Conservation (phyloP, 2,329 filamentous ascomycete genomes). For the Lasiodiplodia citricola region DNA sequence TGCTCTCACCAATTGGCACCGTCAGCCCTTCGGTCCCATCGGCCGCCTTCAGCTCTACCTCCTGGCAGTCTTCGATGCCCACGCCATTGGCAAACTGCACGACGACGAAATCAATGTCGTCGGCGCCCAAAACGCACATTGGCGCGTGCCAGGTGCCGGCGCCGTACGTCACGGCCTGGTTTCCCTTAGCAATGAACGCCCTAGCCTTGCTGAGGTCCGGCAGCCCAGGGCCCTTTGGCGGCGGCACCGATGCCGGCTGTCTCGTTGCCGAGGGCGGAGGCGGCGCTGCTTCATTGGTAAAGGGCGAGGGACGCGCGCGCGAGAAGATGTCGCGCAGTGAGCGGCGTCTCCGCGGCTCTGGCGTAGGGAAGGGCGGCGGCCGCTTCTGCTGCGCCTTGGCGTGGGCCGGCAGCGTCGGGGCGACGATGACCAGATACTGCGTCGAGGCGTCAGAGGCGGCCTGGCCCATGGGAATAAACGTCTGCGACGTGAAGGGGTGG, state of each 20-base stretch:
- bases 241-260: conserved; percentile 28
- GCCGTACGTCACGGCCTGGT: conserved; percentile 89
- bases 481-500: conserved; percentile 93
- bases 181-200: conserved; percentile 78
- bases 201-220: conserved; percentile 74
- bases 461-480: conserved; percentile 78
- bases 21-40: conserved; percentile 39
- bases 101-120: conserved; percentile 82
- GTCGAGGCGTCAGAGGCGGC: conserved; percentile 52
- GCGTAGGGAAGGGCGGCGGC: conserved; percentile 52
- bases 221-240: conserved; percentile 59
- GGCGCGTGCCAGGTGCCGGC: conserved; percentile 95
- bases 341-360: conserved; percentile 33
- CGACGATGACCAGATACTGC: conserved; percentile 84
- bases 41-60: conserved; percentile 59
- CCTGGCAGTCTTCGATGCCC: conserved; percentile 83
- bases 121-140: conserved; percentile 82
- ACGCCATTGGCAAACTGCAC: conserved; percentile 88
- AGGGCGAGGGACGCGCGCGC: conserved; percentile 48
- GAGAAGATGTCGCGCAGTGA: conserved; percentile 49
- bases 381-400: conserved; percentile 32
- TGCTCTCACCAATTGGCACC: conserved; percentile 40
- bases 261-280: conserved; percentile 39
- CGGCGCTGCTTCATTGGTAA: conserved; percentile 57
- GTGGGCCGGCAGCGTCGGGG: conserved; percentile 67